These are phyloP conservation scores for Pilasporangium apinafurcum DNA, from an alignment of 352 stramenopile species.

Conservation along the genomic window DNA sequence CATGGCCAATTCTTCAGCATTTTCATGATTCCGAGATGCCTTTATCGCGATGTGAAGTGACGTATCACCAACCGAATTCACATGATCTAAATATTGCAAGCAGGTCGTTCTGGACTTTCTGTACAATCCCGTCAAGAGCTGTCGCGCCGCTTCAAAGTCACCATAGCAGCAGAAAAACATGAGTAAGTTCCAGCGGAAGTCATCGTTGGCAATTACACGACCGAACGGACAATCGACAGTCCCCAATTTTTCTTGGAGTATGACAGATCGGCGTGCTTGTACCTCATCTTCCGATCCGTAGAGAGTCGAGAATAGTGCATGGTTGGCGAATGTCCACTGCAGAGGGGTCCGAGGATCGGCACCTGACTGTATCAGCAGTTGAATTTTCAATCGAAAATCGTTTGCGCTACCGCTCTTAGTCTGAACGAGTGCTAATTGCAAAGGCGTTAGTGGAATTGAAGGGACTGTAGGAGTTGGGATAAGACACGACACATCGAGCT, in stretches of 20 bases:
- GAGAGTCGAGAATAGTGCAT: constrained; percentile 28
- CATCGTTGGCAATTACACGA: constrained; percentile 30
- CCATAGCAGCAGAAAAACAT: constrained; percentile 60
- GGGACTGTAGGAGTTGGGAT: constrained; percentile 16
- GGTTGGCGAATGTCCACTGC: constrained; percentile 52
- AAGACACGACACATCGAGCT: constrained; percentile 37
- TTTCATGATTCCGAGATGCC: constrained; percentile 5
- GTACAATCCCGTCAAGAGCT: constrained; percentile 16
- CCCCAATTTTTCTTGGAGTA: constrained; percentile 17
- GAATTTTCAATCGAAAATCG: constrained; percentile 23
- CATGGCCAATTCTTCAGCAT: constrained; percentile 19
- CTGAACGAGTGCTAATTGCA: constrained; percentile 47
- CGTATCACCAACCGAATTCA: constrained; percentile 56
- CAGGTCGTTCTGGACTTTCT: constrained; percentile 9
- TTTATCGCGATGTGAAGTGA: constrained; percentile 72
- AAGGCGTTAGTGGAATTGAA: constrained; percentile 19
- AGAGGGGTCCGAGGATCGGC: constrained; percentile 38
- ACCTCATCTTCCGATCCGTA: constrained; percentile 10
- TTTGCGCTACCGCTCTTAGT: not conserved
- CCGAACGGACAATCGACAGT: constrained; percentile 19
- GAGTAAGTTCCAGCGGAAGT: constrained; percentile 46
- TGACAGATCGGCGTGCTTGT: constrained; percentile 18
- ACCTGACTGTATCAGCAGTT: constrained; percentile 30
- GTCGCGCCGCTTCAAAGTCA: constrained; percentile 32
- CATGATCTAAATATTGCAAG: constrained; percentile 42